These are phyloP conservation scores for Fomitopsis pinicola DNA, from an alignment of 1,284 basidiomycete species.

Conservation along the genomic window DNA sequence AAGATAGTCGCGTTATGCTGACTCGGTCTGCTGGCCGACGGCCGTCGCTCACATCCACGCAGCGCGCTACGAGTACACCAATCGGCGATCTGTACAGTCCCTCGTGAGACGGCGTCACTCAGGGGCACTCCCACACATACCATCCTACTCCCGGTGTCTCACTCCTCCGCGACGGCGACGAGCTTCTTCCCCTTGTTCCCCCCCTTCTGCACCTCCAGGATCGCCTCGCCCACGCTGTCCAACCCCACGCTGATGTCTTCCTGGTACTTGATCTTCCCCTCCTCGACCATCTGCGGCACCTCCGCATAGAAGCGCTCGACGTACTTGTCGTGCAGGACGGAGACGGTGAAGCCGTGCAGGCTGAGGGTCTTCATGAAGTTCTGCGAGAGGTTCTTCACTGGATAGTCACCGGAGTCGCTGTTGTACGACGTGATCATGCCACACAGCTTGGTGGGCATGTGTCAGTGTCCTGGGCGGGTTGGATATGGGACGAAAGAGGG, in stretches of 20 bases:
- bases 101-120: no score
- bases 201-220: slow-evolving; percentile 52
- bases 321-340: slow-evolving; percentile 35
- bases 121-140: no score
- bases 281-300: no score
- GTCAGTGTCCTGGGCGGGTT: neutral
- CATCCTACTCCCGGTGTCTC: neutral
- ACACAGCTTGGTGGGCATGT: slow-evolving; percentile 11
- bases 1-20: no score
- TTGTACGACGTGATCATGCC: slow-evolving; percentile 31
- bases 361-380: slow-evolving; percentile 49
- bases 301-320: slow-evolving; percentile 44
- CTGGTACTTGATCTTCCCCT: no score
- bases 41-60: no score
- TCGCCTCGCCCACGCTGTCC: slow-evolving; percentile 46
- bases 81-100: no score
- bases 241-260: no score
- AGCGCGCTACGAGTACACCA: no score
- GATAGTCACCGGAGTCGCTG: no score
- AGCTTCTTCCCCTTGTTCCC: slow-evolving; percentile 57
- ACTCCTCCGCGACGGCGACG: slow-evolving; percentile 42
- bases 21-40: no score
- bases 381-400: slow-evolving; percentile 29
- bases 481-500: neutral
- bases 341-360: slow-evolving; percentile 59